phyloP scores from a whole-genome alignment of 257 asterid species.

The Capsicum baccatum region DNA sequence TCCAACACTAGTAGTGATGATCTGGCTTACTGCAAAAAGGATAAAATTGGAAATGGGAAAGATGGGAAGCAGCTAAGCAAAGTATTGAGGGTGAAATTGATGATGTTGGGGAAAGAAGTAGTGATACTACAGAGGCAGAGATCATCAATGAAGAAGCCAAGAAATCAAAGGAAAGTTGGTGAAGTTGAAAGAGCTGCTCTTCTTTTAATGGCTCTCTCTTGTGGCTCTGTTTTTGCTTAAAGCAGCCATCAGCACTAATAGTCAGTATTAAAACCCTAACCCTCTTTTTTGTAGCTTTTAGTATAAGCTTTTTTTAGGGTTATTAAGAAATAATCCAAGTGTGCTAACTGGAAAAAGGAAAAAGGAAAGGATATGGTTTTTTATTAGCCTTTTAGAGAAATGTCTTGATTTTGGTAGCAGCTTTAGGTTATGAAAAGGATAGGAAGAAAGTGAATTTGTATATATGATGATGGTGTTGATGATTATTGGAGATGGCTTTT shows the following conservation, averaged over 20 bases:
- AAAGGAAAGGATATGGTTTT: neutral
- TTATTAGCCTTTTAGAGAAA: slow-evolving; percentile 2
- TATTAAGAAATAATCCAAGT: neutral
- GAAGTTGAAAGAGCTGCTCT: slow-evolving; percentile 77
- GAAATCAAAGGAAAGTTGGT: slow-evolving; percentile 32
- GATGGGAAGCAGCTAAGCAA: slow-evolving; percentile 33
- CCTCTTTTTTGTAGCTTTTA: neutral
- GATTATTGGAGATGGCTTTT: neutral
- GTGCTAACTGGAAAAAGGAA: neutral
- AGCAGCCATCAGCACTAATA: neutral
- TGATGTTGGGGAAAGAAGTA: slow-evolving; percentile 51
- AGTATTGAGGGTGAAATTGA: slow-evolving; percentile 46
- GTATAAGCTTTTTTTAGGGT: slow-evolving; percentile 14
- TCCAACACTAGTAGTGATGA: neutral
- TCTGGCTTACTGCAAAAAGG: slow-evolving; percentile 22
- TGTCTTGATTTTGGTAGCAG: slow-evolving; percentile 27
- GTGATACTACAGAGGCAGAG: slow-evolving; percentile 40
- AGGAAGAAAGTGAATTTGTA: slow-evolving; percentile 1
- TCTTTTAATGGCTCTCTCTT: slow-evolving; percentile 72
- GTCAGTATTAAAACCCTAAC: slow-evolving; percentile 17
- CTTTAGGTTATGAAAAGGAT: neutral
- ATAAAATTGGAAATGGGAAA: slow-evolving; percentile 37
- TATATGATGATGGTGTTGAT: neutral
- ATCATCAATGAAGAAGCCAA: slow-evolving; percentile 35
- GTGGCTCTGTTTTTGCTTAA: slow-evolving; percentile 65